Percentiles rank a stretch among this genome's conserved stretches.
Conservation (phyloP, 2,329 filamentous ascomycete genomes). For the Chaetomium sp. region DNA sequence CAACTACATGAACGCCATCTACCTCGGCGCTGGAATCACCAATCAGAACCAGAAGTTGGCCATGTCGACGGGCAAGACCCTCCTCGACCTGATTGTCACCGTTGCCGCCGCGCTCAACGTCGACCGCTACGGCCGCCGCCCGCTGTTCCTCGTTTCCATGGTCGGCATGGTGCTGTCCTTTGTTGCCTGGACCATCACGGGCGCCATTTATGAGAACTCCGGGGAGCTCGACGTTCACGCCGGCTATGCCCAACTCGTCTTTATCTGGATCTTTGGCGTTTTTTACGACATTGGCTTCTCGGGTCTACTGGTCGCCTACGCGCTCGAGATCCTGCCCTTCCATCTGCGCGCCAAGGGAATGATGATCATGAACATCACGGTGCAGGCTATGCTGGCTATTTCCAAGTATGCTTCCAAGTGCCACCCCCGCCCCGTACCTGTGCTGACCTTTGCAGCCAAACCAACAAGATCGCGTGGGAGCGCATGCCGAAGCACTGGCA, state of each 20-base stretch:
- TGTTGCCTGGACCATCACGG: constrained; percentile 54
- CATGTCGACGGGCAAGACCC: constrained; percentile 59
- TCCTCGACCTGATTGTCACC: constrained; percentile 60
- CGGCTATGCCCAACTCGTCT: constrained; percentile 57
- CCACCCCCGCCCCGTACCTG: background rate
- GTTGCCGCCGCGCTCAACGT: constrained; percentile 55
- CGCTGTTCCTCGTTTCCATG: constrained; percentile 55
- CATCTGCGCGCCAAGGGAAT: constrained; percentile 60
- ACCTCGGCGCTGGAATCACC: constrained; percentile 62
- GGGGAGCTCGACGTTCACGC: constrained; percentile 49
- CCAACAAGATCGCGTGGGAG: constrained; percentile 65
- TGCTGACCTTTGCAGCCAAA: constrained; percentile 48
- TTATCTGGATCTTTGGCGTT: constrained; percentile 61
- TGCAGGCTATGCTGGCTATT: constrained; percentile 63
- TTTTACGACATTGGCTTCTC: constrained; percentile 64
- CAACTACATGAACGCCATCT: constrained; percentile 67
- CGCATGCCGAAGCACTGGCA: constrained; percentile 63
- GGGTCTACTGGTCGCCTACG: constrained; percentile 59
- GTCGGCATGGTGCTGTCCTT: constrained; percentile 52
- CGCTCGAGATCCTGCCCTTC: constrained; percentile 62
- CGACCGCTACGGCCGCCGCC: constrained; percentile 55
- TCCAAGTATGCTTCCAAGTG: constrained; percentile 53
- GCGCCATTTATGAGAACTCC: constrained; percentile 53
- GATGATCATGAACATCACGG: constrained; percentile 66
- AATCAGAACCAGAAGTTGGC: constrained; percentile 59